These are phyloP conservation scores for Dioszegia crocea DNA, from an alignment of 768 basidiomycete genomes.

Conservation along the genomic window DNA sequence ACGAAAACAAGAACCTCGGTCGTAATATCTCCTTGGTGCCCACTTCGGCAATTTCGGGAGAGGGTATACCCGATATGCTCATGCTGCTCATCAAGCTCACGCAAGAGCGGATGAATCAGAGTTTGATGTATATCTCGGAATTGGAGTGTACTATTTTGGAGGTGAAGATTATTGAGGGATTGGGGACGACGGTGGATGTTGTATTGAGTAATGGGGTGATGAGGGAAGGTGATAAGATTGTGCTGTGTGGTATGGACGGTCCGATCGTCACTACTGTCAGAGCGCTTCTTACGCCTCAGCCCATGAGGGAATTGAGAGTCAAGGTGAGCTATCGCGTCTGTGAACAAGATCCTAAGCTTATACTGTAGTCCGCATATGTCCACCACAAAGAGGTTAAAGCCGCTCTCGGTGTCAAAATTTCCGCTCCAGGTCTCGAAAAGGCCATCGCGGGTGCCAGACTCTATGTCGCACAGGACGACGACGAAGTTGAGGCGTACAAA, in stretches of 20 bases:
- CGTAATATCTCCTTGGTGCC: slow-evolving; percentile 94
- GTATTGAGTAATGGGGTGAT: slow-evolving; percentile 91
- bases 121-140: slow-evolving; percentile 95
- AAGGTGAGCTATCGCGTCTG: slow-evolving; percentile 77
- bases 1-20: slow-evolving; percentile 93
- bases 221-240: slow-evolving; percentile 86
- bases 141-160: slow-evolving; percentile 97
- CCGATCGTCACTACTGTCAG: slow-evolving; percentile 93
- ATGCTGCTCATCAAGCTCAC: slow-evolving; percentile 96
- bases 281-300: slow-evolving; percentile 91
- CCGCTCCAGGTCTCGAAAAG: slow-evolving; percentile 92
- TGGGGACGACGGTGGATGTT: slow-evolving; percentile 96
- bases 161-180: slow-evolving; percentile 96
- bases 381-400: slow-evolving; percentile 98
- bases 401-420: slow-evolving; percentile 90
- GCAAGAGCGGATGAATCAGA: slow-evolving; percentile 94
- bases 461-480: slow-evolving; percentile 86
- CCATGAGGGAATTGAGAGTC: slow-evolving; percentile 87
- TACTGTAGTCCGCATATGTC: slow-evolving; percentile 77
- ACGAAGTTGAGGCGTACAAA: slow-evolving; percentile 89
- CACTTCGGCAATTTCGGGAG: slow-evolving; percentile 95
- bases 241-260: slow-evolving; percentile 93
- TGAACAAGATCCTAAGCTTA: too few species aligned
- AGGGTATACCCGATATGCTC: slow-evolving; percentile 99
- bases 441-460: slow-evolving; percentile 95